Evolutionary conservation across 2,329 filamentous ascomycete genomes (phyloP), one percentile per base, ranked within the genome.

Genomic region (Chaetomium sp.): DNA sequence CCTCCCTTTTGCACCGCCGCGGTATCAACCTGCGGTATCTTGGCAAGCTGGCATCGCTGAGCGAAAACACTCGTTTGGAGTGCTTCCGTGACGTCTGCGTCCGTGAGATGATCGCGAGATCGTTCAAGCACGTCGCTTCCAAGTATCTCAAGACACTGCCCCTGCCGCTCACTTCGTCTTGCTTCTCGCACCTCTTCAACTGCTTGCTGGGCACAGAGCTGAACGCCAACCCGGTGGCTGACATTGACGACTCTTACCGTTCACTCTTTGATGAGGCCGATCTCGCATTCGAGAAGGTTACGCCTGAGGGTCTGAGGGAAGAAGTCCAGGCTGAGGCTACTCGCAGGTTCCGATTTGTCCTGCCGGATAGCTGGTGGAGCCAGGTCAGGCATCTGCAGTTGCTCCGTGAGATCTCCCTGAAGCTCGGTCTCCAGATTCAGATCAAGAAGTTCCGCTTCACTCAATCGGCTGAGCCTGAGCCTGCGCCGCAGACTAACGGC

Each of bases 11-110:
- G 74, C 95, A 99, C 82, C 97, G 97, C 83, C 91, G 94, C 50
- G 95, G 95, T 79, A 93, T 99, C 81, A 99, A 99, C 80, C 85
- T 98, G 68, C 87, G 96, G 73, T 99, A 99, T 77, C 84, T 98
- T n/a, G 95, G 95, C 70, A 90, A 88, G 77, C 79, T 99, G 67
- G 90, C 92, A 13, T 82, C 85, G 65, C 83, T 91, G 59, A 87
- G 90, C 71, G 85, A 86, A 69, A 89, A 89, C 63, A 83, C 86
- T 61, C 89, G 92, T 67, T 83, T 98, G 27, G 82, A 88, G 71
- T 93, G 93, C 67, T 82, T 99, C 71, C 88, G 86, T 69, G 86
- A 88, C 63, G 85, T 99, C 45, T 86, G 90, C 67, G 78, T 92
- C 50, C 94, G 97, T 75, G 95, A 99, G 78, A 98, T 98, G 90